A percentile compares a stretch with the other conserved stretches of the same genome.
Conservation (phyloP, 2,329 filamentous ascomycete genomes). For the Apiospora kogelbergensis region DNA sequence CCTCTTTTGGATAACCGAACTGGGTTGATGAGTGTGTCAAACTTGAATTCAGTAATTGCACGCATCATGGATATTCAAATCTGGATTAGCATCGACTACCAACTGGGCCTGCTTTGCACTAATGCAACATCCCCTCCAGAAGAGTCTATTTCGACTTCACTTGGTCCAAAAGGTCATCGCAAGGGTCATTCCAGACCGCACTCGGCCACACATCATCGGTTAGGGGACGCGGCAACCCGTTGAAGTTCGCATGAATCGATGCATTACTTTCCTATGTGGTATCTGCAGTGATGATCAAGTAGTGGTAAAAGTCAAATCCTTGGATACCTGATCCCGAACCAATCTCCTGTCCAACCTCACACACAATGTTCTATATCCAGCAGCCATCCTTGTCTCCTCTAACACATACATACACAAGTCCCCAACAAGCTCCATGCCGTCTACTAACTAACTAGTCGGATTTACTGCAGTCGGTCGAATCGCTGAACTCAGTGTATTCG, state of each 20-base stretch:
- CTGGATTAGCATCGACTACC: background rate
- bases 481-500: slow-evolving; percentile 10
- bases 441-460: background rate
- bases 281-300: background rate
- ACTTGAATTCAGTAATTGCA: background rate
- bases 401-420: background rate
- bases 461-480: slow-evolving; percentile 8
- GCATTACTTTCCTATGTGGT: background rate
- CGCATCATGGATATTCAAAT: background rate
- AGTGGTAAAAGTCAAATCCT: background rate
- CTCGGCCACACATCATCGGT: background rate
- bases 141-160: background rate
- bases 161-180: background rate
- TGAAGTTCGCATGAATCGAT: background rate
- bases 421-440: background rate
- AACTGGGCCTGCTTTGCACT: background rate
- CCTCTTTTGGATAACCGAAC: background rate
- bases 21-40: background rate
- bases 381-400: background rate
- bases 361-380: background rate
- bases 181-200: background rate
- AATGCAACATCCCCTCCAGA: background rate
- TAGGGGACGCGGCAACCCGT: background rate
- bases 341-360: background rate
- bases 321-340: background rate